Evolutionary conservation across 2,329 filamentous ascomycete species (phyloP), one percentile per base, ranked within the genome.

Genomic region (Daldinia eschscholtzii): DNA sequence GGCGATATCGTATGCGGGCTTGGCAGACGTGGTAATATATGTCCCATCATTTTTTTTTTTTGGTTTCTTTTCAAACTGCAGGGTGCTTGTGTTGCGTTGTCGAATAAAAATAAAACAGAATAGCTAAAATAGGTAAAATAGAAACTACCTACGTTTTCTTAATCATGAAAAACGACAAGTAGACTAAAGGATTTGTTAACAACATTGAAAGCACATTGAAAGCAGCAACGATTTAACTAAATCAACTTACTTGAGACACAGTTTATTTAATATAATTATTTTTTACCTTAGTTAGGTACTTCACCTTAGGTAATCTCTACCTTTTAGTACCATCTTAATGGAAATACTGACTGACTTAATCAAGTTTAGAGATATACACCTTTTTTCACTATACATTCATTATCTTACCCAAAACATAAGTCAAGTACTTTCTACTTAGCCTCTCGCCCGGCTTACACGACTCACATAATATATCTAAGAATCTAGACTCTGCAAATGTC

Each of bases 1-100:
- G 67, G 67, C 63, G 69, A 74, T 71, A 71, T 70, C 72, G 72
- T 71, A 64, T 64, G 67, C 61, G 60, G 58, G 53, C 67, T 64
- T 65, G 68, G 73, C 73, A 26, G 18, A 55, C 33, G 30, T 52
- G 20, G 7, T 18, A 52, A 52, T 52, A 6, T 23, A 23, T 23
- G 20, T 23, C n/a, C 15, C 26, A 33, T 33, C 26, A 52, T 1
- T 23, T 23, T 23, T 23, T 23, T 23, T 1, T 23, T 23, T 23
- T n/a, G n/a, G n/a, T n/a, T n/a, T n/a, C n/a, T 18, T 30, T 52
- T 52, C 15, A 35, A 35, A 35, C 33, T 9, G 33, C 2, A 35
- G 26, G 26, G 13, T 18, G 46, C 20, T 30, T 26, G 46, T 35
- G 26, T 23, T 23, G 20, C 2, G 20, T 23, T 52, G 28, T 52